phyloP scores from a whole-genome alignment of 148 eudicot species.

The Camellia lanceoleosa region DNA sequence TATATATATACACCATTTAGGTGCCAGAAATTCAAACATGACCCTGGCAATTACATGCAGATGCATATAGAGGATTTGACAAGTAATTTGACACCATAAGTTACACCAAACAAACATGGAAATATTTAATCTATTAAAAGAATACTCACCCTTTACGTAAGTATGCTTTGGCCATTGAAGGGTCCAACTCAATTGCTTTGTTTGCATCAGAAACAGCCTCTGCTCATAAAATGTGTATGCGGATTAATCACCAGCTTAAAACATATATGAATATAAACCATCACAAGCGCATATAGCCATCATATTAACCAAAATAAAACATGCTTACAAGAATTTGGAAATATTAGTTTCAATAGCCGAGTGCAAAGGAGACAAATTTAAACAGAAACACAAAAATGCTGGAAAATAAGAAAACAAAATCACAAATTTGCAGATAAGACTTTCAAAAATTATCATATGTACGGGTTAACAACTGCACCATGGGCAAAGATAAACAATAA shows the following conservation, averaged over 20 bases:
- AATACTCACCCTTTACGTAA: conserved; percentile 74
- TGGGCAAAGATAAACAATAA: background rate
- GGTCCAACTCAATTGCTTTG: conserved; percentile 72
- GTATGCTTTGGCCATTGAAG: conserved; percentile 79
- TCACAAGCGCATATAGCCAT: background rate
- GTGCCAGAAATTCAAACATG: conserved; percentile 1
- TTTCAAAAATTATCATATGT: background rate
- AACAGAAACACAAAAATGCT: background rate
- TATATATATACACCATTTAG: background rate
- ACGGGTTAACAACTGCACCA: too few relatives aligned
- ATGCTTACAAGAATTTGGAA: background rate
- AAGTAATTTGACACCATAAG: background rate
- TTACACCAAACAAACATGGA: background rate
- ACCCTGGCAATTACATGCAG: background rate
- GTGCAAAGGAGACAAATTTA: background rate
- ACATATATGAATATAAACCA: background rate
- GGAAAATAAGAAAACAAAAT: background rate
- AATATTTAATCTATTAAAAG: background rate
- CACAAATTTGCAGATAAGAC: background rate
- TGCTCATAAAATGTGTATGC: conserved; percentile 27
- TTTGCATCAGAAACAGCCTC: conserved; percentile 96
- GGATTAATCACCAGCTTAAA: conserved; percentile 5
- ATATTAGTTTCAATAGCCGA: background rate
- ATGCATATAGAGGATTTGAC: background rate
- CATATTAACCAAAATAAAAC: background rate